Evolutionary conservation across 2,329 filamentous ascomycete species (phyloP), one percentile per base, ranked within the genome.

Genomic region (Alternaria panax): DNA sequence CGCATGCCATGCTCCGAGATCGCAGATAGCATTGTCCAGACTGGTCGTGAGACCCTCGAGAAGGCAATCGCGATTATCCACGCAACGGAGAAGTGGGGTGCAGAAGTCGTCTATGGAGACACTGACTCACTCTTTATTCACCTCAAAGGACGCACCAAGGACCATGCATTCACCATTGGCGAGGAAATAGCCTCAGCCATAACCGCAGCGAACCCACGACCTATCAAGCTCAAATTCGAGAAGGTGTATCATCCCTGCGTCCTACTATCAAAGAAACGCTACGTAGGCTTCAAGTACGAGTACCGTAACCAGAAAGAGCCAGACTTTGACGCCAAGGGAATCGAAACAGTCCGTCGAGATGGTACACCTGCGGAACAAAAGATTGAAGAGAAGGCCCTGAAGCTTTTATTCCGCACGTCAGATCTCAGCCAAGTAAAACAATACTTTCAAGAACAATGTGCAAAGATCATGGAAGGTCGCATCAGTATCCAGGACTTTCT

Each of bases 1-100:
- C 88, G 95, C 24, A 98, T 99, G 95, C 95, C 95, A 0, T 99
- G 95, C 77, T 92, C 93, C 1, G 95, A 99, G 77, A 97, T 99
- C 64, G 95, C 95, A 7, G 95, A 99, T 80, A 97, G 92, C 78
- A 99, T 99, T 70, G 95, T 99, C 0, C 94, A 99, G 77, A 96
- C 94, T 0, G 95, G 91, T 0, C 88, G 95, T 12, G 95, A 99
- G 79, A 99, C 94, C 0, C 86, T 99, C 0, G 95, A 99, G 77
- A 92, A 92, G 61, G 92, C 95, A 2, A 96, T 98, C 64, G 92
- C 93, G 0, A 84, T 93, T 57, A 98, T 99, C 36, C 95, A 99
- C 72, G 92, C 92, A 0, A 88, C 93, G 12, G 86, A 90, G 64
- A 86, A 87, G 62, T 99, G 96, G 96, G 90, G 89, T 9, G 95